Evolutionary conservation across 345 rosid species (phyloP), one percentile per base, ranked within the genome.

Genomic region (Arabis hirsuta): DNA sequence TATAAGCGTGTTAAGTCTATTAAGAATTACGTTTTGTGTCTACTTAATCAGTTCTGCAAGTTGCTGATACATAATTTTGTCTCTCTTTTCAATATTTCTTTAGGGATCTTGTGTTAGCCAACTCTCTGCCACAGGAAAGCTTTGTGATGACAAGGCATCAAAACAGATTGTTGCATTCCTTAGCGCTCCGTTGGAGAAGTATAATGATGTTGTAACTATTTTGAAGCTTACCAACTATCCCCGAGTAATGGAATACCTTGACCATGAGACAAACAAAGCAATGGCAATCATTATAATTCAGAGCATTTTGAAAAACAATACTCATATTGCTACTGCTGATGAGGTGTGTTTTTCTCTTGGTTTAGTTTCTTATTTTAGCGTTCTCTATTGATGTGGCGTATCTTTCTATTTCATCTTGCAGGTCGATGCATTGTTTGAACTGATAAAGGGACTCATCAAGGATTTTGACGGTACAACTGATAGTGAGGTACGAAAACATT

Each of bases 161-260:
- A 94, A 94, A 80, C 97, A 94, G 82, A 89, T 89, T 39, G 89
- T 94, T 71, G 79, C 96, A 14, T 89, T 94, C 69, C 88, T 91
- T 76, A 91, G 96, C 76, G 91, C 98, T 60, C 98, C 98, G 0
- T 77, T 94, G 58, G 98, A 94, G 79, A 94, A 94, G 79, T 94
- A 91, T 69, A 94, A 89, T 78, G 90, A 87, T 76, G 83, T 91
- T 71, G 97, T 88, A 72, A 89, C 86, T 68, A 88, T 89, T 22
- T 75, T 91, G 87, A 89, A 94, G 82, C 95, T 94, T 69, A 80
- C 91, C 13, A 91, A 94, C 76, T 94, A 89, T 80, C 90, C 96
- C 16, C 74, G 76, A 58, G 91, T 94, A 43, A 77, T 89, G 91
- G 96, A 91, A 74, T 88, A 89, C 83, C 93, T 94, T 72, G 98